phyloP scores from a whole-genome alignment of 202 grass and related monocot genomes.

The Saccharum hybrid region DNA sequence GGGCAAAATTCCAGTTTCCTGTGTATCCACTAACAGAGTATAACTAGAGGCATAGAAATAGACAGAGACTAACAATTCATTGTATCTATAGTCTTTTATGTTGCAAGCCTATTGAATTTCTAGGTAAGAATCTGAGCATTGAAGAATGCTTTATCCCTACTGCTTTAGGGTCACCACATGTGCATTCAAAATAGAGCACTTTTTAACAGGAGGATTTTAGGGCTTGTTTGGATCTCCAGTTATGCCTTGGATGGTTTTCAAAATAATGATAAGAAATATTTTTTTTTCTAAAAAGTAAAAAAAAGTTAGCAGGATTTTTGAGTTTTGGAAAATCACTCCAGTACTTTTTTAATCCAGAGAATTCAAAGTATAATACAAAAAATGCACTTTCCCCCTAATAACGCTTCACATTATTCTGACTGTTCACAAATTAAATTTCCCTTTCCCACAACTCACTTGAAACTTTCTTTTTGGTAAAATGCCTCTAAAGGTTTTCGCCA shows the following conservation, averaged over 20 bases:
- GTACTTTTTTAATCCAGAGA: not conserved
- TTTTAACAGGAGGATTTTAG: conserved; percentile 12
- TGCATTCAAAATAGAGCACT: conserved; percentile 22
- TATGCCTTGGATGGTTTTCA: not conserved
- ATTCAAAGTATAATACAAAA: not conserved
- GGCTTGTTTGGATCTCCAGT: conserved; percentile 18
- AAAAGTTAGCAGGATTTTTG: not conserved
- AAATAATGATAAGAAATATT: not conserved
- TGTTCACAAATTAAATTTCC: conserved; percentile 3
- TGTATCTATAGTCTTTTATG: conserved; percentile 5
- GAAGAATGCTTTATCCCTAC: conserved; percentile 7
- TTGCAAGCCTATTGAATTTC: conserved; percentile 6
- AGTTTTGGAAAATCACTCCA: not conserved
- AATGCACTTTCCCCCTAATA: conserved; percentile 8
- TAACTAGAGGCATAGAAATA: not conserved
- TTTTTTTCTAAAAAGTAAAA: not conserved
- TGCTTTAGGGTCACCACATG: conserved; percentile 16
- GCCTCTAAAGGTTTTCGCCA: not conserved
- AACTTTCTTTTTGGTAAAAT: not conserved
- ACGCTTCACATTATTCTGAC: conserved; percentile 10
- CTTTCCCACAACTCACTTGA: conserved; percentile 5
- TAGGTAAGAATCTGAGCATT: not conserved
- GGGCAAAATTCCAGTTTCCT: conserved; percentile 26
- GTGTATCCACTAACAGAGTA: conserved; percentile 16
- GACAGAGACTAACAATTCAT: not conserved